Evolutionary conservation across 371 early-diverging fungal species (phyloP), one percentile per base, ranked within the genome.

Genomic region (Batkoa obscura): DNA sequence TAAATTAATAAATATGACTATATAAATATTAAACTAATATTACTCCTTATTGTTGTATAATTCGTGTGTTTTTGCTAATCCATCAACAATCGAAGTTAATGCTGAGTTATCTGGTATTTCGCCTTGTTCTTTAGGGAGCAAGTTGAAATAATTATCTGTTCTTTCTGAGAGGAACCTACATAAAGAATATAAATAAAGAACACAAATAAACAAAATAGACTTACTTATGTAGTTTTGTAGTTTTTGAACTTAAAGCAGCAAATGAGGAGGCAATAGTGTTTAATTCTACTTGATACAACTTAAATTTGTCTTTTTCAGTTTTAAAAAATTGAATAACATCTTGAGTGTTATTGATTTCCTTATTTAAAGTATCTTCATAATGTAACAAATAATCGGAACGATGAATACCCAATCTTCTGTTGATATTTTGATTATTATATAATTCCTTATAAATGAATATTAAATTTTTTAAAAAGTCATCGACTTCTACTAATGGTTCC

Each of bases 211-310:
- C 8, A 9, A 17, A 48, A 8, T n/a, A 12, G 3, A 3, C 2
- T 57, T 73, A 88, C 85, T 75, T 64, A 62, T 94, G 95, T 50
- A 94, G 66, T 39, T 88, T 72, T n/a, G 74, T 68, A 8, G 83
- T 80, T 43, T 77, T 64, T 0, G 76, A 64, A 12, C 92, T 85
- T n/a, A 97, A 71, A 60, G 82, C 75, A 10, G 85, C 76, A 66
- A 97, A 97, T 36, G 90, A 88, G 15, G 90, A 70, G 2, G 96
- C 80, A 62, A 97, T 90, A 0, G 98, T 94, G 68, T 97, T 97
- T 59, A 93, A 80, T 62, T 97, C 98, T 1, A 97, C 98, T 65
- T 95, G 95, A 61, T 92, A 83, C 23, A 23, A 23, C 23, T 23
- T 23, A 33, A 92, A 76, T 51, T 69, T 64, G 3, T 59, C 33